Conservation (phyloP, 768 basidiomycete genomes). For the Pulveroboletus sp. region DNA sequence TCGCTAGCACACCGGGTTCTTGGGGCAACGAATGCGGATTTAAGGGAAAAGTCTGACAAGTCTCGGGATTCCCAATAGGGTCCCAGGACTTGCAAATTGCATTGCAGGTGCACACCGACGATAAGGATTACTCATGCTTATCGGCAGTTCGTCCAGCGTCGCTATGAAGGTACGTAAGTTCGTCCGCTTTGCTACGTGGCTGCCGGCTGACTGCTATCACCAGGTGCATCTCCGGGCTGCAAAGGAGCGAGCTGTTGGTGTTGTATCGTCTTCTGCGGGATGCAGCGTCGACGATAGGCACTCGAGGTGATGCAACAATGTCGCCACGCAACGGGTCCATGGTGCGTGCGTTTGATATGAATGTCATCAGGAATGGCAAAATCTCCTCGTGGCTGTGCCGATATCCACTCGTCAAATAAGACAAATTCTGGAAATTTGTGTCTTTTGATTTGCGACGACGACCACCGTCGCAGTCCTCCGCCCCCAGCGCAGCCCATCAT, state of each 20-base stretch:
- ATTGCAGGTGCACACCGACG: background rate
- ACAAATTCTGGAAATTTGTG: conserved; percentile 23
- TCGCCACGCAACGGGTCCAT: background rate
- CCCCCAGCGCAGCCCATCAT: background rate
- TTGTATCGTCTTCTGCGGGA: background rate
- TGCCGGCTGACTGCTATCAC: background rate
- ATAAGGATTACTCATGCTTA: conserved; percentile 13
- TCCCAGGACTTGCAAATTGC: background rate
- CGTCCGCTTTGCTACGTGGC: background rate
- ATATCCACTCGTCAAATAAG: conserved; percentile 14
- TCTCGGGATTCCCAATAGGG: conserved; percentile 1
- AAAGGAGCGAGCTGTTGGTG: background rate
- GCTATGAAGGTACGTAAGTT: conserved; percentile 9
- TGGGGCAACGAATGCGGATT: background rate
- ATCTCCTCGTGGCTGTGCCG: conserved; percentile 19
- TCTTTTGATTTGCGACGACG: conserved; percentile 15
- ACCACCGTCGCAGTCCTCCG: conserved; percentile 4
- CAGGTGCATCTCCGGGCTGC: background rate
- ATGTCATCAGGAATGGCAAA: conserved; percentile 11
- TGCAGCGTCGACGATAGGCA: too few species aligned
- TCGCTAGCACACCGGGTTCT: background rate
- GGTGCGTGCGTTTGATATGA: background rate
- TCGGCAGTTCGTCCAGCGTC: background rate
- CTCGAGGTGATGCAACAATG: too few species aligned
- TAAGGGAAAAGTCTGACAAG: background rate